phyloP scores from a whole-genome alignment of 495 filamentous ascomycete species.

The Neurospora sp. region DNA sequence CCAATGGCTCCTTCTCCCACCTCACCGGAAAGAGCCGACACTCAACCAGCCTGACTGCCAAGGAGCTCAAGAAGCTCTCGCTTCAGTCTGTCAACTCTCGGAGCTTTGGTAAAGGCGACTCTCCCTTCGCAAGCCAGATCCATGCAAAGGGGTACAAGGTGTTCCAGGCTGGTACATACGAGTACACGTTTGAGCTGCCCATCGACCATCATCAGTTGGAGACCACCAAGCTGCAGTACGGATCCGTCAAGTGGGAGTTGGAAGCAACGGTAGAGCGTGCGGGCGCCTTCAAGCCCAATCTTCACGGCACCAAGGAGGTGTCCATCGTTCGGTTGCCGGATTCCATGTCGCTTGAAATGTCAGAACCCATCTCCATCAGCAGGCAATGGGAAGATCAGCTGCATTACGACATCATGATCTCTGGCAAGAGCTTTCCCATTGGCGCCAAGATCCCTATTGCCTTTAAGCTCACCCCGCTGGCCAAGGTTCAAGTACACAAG shows the following conservation, averaged over 20 bases:
- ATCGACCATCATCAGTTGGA: constrained; percentile 88
- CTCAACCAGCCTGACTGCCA: constrained; percentile 29
- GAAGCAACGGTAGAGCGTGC: constrained; percentile 82
- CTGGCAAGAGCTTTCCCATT: constrained; percentile 93
- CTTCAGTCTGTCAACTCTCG: constrained; percentile 71
- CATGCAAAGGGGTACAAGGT: constrained; percentile 82
- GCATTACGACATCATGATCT: constrained; percentile 97
- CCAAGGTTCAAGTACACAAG: constrained; percentile 93
- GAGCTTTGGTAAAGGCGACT: constrained; percentile 78
- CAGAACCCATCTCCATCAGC: constrained; percentile 94
- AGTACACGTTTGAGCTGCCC: constrained; percentile 91
- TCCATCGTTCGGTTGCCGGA: constrained; percentile 79
- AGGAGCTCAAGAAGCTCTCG: constrained; percentile 55
- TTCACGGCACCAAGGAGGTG: constrained; percentile 77
- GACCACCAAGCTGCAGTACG: constrained; percentile 82
- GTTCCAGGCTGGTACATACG: constrained; percentile 83
- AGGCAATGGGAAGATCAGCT: constrained; percentile 97
- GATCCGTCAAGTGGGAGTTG: constrained; percentile 79
- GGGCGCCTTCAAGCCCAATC: constrained; percentile 85
- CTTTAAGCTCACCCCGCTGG: constrained; percentile 91
- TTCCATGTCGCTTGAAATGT: constrained; percentile 84
- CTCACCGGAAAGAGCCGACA: constrained; percentile 14
- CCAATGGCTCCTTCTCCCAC: constrained; percentile 15
- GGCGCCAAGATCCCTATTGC: constrained; percentile 91
- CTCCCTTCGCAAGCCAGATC: constrained; percentile 46